Conservation (phyloP, 305 asterid species). For the Fraxinus dipetala region DNA sequence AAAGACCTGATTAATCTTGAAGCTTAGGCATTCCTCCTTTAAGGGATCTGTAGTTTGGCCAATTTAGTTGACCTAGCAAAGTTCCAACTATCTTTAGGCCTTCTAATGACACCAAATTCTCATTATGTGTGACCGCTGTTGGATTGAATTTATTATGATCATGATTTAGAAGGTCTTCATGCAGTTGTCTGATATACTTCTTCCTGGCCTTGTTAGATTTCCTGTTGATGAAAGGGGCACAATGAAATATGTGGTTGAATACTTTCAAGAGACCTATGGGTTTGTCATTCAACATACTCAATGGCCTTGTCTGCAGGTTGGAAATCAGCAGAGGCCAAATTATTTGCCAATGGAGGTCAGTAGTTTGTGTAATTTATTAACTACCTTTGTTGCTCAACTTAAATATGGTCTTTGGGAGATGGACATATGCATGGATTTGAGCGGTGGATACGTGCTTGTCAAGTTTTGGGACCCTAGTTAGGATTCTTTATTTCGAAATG, state of each 20-base stretch:
- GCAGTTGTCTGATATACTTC: slow-evolving; percentile 14
- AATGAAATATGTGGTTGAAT: slow-evolving; percentile 57
- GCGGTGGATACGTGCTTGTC: not conserved
- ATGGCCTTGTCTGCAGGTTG: slow-evolving; percentile 64
- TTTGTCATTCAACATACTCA: slow-evolving; percentile 57
- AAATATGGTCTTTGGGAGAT: not conserved
- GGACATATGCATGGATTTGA: not conserved
- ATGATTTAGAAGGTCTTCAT: not conserved
- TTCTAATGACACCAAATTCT: not conserved
- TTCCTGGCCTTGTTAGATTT: slow-evolving; percentile 38
- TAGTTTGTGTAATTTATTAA: slow-evolving; percentile 18
- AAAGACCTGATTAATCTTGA: not conserved
- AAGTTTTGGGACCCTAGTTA: not conserved
- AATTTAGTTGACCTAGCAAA: not conserved
- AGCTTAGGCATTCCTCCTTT: not conserved
- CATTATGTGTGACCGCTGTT: not conserved
- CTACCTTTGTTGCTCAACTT: not conserved
- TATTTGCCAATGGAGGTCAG: slow-evolving; percentile 94
- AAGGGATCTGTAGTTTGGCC: not conserved
- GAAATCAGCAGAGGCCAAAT: slow-evolving; percentile 55
- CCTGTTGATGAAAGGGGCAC: slow-evolving; percentile 63
- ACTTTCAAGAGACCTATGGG: slow-evolving; percentile 56
- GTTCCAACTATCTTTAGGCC: not conserved
- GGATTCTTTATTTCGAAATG: not conserved
- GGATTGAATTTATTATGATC: not conserved